Percentiles rank a stretch among this genome's conserved stretches.
Conservation (phyloP, 805 yeast genomes). For the Cyberlindnera bimundalis region DNA sequence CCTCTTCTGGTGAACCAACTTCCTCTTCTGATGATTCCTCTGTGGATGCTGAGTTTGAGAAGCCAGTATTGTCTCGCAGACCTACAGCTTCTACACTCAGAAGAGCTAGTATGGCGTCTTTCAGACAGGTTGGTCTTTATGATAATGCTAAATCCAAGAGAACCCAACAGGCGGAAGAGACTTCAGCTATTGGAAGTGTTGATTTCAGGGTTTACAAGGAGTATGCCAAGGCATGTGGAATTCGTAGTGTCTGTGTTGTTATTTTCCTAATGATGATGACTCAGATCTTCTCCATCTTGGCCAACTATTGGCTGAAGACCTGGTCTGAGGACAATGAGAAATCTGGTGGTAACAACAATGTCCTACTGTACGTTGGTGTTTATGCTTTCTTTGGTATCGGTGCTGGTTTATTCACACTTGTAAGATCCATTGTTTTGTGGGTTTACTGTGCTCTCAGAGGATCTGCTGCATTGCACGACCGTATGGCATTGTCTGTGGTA, state of each 20-base stretch:
- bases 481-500: constrained; percentile 51
- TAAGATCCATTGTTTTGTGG: constrained; percentile 47
- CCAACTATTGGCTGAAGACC: constrained; percentile 61
- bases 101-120: constrained; percentile 62
- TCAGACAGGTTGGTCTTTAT: constrained; percentile 38
- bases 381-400: constrained; percentile 56
- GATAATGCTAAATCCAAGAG: constrained; percentile 31
- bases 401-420: constrained; percentile 45
- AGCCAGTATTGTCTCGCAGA: constrained; percentile 3
- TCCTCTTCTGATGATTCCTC: constrained; percentile 8
- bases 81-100: constrained; percentile 8
- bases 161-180: constrained; percentile 48
- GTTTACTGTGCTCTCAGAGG: constrained; percentile 54
- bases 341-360: constrained; percentile 40
- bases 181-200: constrained; percentile 59
- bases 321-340: constrained; percentile 59
- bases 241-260: constrained; percentile 41
- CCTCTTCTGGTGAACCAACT: constrained; percentile 21
- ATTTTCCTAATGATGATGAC: constrained; percentile 35
- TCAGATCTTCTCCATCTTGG: constrained; percentile 37
- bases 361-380: constrained; percentile 45
- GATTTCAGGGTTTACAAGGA: constrained; percentile 47
- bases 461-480: constrained; percentile 50
- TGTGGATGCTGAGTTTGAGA: constrained; percentile 11
- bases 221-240: constrained; percentile 60